Base-by-base conservation (phyloP, 768 basidiomycete genomes). In the Astraeus odoratus region DNA sequence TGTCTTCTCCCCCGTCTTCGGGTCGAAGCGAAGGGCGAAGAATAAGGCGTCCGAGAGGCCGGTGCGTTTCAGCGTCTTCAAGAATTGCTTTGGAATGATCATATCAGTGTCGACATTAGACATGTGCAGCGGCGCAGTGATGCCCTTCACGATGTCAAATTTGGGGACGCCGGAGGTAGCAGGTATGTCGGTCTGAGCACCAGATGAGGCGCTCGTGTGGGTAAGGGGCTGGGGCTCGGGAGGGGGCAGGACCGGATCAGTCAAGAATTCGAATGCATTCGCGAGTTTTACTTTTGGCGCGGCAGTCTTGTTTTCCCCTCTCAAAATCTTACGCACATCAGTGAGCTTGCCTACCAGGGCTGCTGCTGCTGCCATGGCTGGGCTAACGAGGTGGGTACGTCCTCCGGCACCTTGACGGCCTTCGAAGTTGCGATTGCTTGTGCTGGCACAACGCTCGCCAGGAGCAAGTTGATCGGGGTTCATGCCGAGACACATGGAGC, bases 401-500 rank as follows among this genome's bases (percentile, higher is more conserved):
- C 91, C 91, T 56, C 88, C 90, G 31, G 88, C 77, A 51, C 91
- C 78, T 72, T 92, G 76, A 63, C 91, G 81, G 41, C 89, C 90
- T 67, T 94, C 89, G 53, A 95, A 93, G 68, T 95, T 94, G 47
- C 91, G 80, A 67, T 94, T 93, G 56, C 87, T 90, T 29, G 91
- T 94, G 53, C 87, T 90, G 8, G 91, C 91, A 57, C 91, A 94
- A 35, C 91, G 83, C 57, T 84, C 76, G 12, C 85, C 82, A 2
- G 89, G 87, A 15, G 76, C 73, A 40, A 95, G 71, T 58, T 92
- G 88, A 65, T 95, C 91, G 10, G 90, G 87, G 65, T 95, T 95
- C 91, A 95, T 95, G 33, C 90, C 91, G 53, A 95, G 66, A 67
- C 91, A 95, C 91, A 95, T 95, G 13, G 91, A 95, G 60, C 91